phyloP scores from a whole-genome alignment of 2,329 filamentous ascomycete genomes.

The Dactylella cylindrospora region DNA sequence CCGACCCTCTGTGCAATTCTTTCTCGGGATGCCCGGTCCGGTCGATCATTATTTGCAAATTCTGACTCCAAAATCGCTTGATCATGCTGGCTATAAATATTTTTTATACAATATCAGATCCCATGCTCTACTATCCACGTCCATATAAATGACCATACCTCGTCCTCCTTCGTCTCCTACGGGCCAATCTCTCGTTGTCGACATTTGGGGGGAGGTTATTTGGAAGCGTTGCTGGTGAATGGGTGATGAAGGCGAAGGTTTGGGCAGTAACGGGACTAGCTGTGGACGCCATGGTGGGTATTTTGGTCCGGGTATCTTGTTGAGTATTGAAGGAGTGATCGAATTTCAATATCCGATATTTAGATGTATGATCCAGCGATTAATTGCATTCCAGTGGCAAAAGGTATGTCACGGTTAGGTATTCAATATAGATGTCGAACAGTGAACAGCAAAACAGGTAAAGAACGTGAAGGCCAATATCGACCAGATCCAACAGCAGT shows the following conservation, averaged over 20 bases:
- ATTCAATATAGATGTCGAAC: conserved; percentile 19
- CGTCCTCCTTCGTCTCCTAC: conserved; percentile 47
- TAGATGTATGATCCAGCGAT: conserved; percentile 12
- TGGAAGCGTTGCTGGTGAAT: conserved; percentile 48
- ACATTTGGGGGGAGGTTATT: conserved; percentile 46
- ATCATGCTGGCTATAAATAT: conserved; percentile 44
- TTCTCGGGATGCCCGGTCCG: conserved; percentile 46
- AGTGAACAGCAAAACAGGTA: neutral
- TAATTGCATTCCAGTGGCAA: conserved; percentile 24
- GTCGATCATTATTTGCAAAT: conserved; percentile 47
- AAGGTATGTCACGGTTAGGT: conserved; percentile 9
- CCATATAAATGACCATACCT: conserved; percentile 27
- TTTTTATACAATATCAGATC: too few species aligned
- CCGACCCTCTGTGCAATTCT: conserved; percentile 47
- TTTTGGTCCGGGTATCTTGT: neutral
- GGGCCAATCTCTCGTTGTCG: conserved; percentile 47
- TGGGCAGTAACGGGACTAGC: conserved; percentile 17
- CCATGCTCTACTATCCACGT: too few species aligned
- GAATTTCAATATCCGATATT: too few species aligned
- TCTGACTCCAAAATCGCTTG: conserved; percentile 49
- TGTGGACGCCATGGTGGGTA: conserved; percentile 26
- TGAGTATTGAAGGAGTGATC: too few species aligned
- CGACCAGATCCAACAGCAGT: neutral
- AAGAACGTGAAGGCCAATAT: conserved; percentile 17
- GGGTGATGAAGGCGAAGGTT: conserved; percentile 48